phyloP scores from a whole-genome alignment of 2,329 filamentous ascomycete species.

The Alternaria triticina region DNA sequence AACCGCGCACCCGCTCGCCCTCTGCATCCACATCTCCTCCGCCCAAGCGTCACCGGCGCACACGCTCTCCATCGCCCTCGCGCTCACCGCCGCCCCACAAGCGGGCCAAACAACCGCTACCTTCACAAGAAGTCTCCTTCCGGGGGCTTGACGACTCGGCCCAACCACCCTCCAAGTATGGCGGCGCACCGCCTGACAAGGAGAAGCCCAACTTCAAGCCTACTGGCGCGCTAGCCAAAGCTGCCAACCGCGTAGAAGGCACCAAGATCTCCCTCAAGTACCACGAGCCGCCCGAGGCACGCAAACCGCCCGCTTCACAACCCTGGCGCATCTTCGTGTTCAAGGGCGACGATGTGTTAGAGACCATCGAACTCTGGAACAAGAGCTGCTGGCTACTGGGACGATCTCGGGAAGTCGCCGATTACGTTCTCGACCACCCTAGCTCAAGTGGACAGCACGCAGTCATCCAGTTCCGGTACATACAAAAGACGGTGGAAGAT shows the following conservation, averaged over 20 bases:
- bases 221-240: conserved; percentile 83
- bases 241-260: conserved; percentile 82
- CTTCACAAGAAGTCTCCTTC: conserved; percentile 56
- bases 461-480: conserved; percentile 88
- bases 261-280: conserved; percentile 87
- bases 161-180: conserved; percentile 38
- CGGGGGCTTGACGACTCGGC: conserved; percentile 41
- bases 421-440: conserved; percentile 84
- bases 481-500: conserved; percentile 85
- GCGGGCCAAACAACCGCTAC: conserved; percentile 52
- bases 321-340: conserved; percentile 93
- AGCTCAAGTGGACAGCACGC: conserved; percentile 96
- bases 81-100: conserved; percentile 54
- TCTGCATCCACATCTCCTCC: conserved; percentile 35
- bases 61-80: conserved; percentile 32
- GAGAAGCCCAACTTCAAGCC: conserved; percentile 86
- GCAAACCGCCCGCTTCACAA: conserved; percentile 80
- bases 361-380: conserved; percentile 76
- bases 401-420: conserved; percentile 78
- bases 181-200: conserved; percentile 61
- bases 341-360: conserved; percentile 79
- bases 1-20: conserved; percentile 33
- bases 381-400: conserved; percentile 93
- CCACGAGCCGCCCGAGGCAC: conserved; percentile 90
- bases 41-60: conserved; percentile 45